Evolutionary conservation across 176 grass and related monocot species (phyloP), one percentile per base, ranked within the genome.

Genomic region (Ampelocalamus luodianensis): DNA sequence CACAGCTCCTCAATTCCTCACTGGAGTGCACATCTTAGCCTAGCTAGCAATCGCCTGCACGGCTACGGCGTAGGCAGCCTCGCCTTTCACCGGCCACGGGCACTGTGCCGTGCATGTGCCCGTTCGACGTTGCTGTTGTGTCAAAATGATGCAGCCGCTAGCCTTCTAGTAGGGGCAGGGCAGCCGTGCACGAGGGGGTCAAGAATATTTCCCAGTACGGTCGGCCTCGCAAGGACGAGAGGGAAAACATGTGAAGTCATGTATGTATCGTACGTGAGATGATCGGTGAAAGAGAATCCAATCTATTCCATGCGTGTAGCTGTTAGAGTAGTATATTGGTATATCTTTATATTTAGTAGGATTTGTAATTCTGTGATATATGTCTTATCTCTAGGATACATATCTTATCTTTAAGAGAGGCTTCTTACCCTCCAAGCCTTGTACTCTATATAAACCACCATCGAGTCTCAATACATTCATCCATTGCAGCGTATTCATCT

Each of bases 101-200:
- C 72, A 76, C 82, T 76, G 71, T 83, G 70, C 71, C 43, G 68
- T 53, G 70, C 68, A 65, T 53, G 82, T 74, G 81, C 16, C 58
- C 70, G 43, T 83, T 59, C 70, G 55, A 42, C 60, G 59, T 65
- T 65, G 64, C 46, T 17, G 42, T 24, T 3, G 32, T n/a, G 71
- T 66, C 71, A 18, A 65, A 1, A 83, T 49, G 55, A 59, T 74
- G 64, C 15, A 20, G 64, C 27, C 60, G 45, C 22, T 32, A 68
- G 29, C 29, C 62, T 43, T 56, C 73, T 66, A 37, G 43, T 37
- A 66, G 43, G 76, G 5, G 46, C 17, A 20, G 49, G 74, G 53
- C 55, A 46, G 74, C 2, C 4, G 39, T 34, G 58, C 55, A 58
- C 55, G 60, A 49, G 15, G 22, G 59, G 61, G 42, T 5, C 17